A percentile compares a stretch with the other conserved stretches of the same genome.
phyloP scores from a whole-genome alignment of 768 basidiomycete species.

The Suillus decipiens region DNA sequence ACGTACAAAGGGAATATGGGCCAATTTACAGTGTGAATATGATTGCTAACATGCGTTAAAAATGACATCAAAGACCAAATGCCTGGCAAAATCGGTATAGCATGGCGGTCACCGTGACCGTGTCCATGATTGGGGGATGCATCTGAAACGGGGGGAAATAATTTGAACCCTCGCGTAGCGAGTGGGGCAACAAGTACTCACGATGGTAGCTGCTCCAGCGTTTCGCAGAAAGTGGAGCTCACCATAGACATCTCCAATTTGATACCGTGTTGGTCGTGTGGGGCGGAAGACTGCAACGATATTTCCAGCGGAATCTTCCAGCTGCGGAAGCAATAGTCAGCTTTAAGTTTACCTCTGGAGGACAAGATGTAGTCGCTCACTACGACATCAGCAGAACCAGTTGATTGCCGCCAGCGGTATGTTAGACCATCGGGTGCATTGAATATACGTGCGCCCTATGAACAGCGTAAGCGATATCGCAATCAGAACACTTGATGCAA shows the following conservation, averaged over 20 bases:
- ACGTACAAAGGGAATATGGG: slow-evolving; percentile 32
- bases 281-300: slow-evolving; percentile 82
- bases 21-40: slow-evolving; percentile 35
- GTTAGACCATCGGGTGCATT: slow-evolving; percentile 80
- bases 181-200: slow-evolving; percentile 35
- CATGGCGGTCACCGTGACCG: slow-evolving; percentile 83
- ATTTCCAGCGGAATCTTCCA: slow-evolving; percentile 68
- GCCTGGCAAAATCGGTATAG: slow-evolving; percentile 75
- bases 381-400: slow-evolving; percentile 56
- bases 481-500: slow-evolving; percentile 19
- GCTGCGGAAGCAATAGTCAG: slow-evolving; percentile 41
- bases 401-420: slow-evolving; percentile 80
- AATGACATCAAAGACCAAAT: slow-evolving; percentile 44
- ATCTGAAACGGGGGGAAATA: slow-evolving; percentile 46
- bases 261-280: slow-evolving; percentile 76
- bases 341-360: neutral
- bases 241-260: slow-evolving; percentile 84
- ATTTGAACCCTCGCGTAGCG: slow-evolving; percentile 23
- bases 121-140: slow-evolving; percentile 91
- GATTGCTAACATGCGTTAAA: slow-evolving; percentile 16
- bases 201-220: slow-evolving; percentile 82
- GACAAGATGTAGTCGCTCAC: slow-evolving; percentile 40
- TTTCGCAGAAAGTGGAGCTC: slow-evolving; percentile 82
- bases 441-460: slow-evolving; percentile 66
- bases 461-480: slow-evolving; percentile 17